Conservation (phyloP, 2,329 filamentous ascomycete genomes). For the Akanthomyces dipterigenus region DNA sequence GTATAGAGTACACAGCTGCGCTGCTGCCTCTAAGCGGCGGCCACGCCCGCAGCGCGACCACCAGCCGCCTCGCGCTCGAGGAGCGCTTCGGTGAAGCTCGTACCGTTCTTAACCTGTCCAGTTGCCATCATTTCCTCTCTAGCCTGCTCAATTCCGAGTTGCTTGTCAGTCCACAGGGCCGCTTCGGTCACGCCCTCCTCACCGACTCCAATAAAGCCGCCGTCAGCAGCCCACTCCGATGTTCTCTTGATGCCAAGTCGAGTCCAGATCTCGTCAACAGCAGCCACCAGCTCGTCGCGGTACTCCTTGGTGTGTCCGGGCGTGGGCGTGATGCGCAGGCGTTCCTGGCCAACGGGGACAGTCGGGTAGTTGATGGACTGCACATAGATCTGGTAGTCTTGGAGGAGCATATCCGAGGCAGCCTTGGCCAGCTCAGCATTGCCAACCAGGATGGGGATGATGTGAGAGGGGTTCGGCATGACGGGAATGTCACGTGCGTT, state of each 20-base stretch:
- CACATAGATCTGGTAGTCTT: constrained; percentile 90
- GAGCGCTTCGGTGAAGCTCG: constrained; percentile 49
- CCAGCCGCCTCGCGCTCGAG: constrained; percentile 47
- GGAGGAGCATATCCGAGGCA: constrained; percentile 85
- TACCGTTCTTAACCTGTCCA: constrained; percentile 24
- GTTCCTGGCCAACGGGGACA: constrained; percentile 94
- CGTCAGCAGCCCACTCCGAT: constrained; percentile 81
- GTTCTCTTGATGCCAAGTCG: constrained; percentile 88
- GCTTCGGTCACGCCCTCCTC: constrained; percentile 54
- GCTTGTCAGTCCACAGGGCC: constrained; percentile 87
- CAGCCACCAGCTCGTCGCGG: constrained; percentile 77
- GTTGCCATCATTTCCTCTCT: constrained; percentile 53
- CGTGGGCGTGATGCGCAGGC: constrained; percentile 90
- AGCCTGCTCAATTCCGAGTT: constrained; percentile 69
- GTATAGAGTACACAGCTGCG: background rate
- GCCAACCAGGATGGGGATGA: constrained; percentile 87
- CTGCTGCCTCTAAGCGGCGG: constrained; percentile 18
- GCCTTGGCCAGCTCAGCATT: constrained; percentile 88
- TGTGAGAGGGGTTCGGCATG: constrained; percentile 96
- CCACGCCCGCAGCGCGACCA: constrained; percentile 21
- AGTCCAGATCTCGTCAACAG: constrained; percentile 81
- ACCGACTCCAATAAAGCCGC: constrained; percentile 92
- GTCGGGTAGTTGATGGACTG: constrained; percentile 99
- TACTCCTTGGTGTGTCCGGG: constrained; percentile 82
- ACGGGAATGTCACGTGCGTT: constrained; percentile 80